Evolutionary conservation across 768 basidiomycete genomes (phyloP).

Genomic region (Cubamyces lactineus): DNA sequence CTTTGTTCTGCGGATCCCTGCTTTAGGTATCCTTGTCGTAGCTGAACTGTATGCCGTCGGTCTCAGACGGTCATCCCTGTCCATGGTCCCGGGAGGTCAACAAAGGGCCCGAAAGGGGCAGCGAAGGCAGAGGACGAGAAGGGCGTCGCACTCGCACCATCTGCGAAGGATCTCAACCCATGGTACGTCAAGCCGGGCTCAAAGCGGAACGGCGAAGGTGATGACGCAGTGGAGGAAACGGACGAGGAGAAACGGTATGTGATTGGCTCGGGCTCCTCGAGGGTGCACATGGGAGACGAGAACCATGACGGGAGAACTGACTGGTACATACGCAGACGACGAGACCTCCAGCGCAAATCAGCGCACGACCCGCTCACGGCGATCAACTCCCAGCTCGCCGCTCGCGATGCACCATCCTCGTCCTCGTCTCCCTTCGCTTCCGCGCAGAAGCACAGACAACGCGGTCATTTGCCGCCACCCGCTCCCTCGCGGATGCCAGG

Average conservation of each 20-base stretch:
- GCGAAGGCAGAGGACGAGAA: conserved; percentile 52
- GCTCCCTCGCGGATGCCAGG: conserved; percentile 10
- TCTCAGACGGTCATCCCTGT: background rate
- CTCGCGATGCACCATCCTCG: conserved; percentile 34
- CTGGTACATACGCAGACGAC: conserved; percentile 44
- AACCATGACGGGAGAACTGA: background rate
- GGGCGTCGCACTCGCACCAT: conserved; percentile 74
- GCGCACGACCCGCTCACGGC: conserved; percentile 73
- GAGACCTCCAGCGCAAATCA: conserved; percentile 65
- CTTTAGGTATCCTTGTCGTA: background rate
- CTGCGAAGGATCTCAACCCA: conserved; percentile 75
- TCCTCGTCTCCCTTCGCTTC: conserved; percentile 26
- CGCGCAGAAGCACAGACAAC: background rate
- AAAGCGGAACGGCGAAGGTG: conserved; percentile 23
- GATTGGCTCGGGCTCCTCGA: no score
- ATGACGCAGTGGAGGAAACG: conserved; percentile 4
- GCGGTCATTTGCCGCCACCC: conserved; percentile 8
- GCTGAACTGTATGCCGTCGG: no score
- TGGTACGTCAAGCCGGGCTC: conserved; percentile 59
- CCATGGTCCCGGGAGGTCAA: conserved; percentile 49
- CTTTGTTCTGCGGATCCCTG: background rate
- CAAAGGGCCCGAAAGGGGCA: conserved; percentile 39
- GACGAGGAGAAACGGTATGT: conserved; percentile 34
- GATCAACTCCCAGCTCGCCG: conserved; percentile 66
- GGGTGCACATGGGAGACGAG: no score